phyloP scores from a whole-genome alignment of 805 yeast genomes.

The Kodamaea neixiangensis region DNA sequence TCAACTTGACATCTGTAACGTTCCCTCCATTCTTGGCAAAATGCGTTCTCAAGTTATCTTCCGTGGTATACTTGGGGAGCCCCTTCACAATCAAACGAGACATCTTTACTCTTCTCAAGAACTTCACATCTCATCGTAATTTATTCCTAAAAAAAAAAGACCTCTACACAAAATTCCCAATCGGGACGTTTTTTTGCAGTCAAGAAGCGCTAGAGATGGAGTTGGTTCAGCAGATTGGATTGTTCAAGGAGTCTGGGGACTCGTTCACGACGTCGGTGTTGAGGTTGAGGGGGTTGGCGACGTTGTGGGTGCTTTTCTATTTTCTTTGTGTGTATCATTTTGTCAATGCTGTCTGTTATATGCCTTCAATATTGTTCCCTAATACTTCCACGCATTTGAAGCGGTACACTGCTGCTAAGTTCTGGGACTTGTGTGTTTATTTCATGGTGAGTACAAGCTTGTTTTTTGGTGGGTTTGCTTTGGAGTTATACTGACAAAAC shows the following conservation, averaged over 20 bases:
- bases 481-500: slow-evolving; percentile 9
- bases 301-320: neutral
- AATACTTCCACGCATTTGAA: slow-evolving; percentile 8
- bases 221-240: slow-evolving; percentile 8
- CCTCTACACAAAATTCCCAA: neutral
- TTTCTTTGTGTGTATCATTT: slow-evolving; percentile 1
- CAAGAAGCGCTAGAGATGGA: slow-evolving; percentile 4
- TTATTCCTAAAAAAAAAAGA: neutral
- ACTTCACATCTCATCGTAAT: slow-evolving; percentile 11
- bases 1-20: slow-evolving; percentile 86
- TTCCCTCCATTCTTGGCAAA: slow-evolving; percentile 56
- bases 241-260: neutral
- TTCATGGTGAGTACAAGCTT: slow-evolving; percentile 10
- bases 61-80: slow-evolving; percentile 75
- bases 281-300: slow-evolving; percentile 1
- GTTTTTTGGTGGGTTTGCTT: neutral
- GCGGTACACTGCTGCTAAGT: slow-evolving; percentile 8
- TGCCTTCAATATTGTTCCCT: slow-evolving; percentile 10
- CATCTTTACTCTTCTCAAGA: slow-evolving; percentile 35
- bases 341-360: neutral
- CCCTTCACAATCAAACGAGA: slow-evolving; percentile 93
- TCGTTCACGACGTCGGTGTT: neutral
- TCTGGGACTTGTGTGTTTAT: slow-evolving; percentile 17
- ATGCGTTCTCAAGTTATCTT: slow-evolving; percentile 67
- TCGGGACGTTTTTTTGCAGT: slow-evolving; percentile 7